These are phyloP conservation scores for Naganishia albida DNA, from an alignment of 1,284 basidiomycete genomes.

Conservation along the genomic window DNA sequence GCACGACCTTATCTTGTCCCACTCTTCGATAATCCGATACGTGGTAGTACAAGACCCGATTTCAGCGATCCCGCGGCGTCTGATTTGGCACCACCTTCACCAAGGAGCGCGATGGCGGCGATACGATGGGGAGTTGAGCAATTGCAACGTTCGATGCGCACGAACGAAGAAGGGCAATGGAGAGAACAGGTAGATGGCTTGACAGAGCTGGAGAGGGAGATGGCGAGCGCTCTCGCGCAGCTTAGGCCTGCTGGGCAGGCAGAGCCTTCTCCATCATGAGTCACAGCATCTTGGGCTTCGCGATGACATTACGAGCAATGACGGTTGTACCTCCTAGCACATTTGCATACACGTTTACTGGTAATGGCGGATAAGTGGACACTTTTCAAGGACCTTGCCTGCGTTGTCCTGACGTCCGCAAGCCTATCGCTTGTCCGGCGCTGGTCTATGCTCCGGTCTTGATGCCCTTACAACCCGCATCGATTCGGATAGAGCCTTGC, in stretches of 20 bases:
- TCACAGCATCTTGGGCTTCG: neutral
- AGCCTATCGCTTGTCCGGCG: too few relatives aligned
- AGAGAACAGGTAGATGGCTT: neutral
- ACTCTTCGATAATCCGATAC: constrained; percentile 1
- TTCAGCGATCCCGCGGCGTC: neutral
- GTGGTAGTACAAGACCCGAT: neutral
- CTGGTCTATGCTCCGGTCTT: too few relatives aligned
- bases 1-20: constrained; percentile 5
- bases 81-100: neutral
- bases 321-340: neutral
- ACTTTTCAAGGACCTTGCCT: too few relatives aligned
- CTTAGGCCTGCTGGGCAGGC: neutral
- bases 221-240: constrained; percentile 1
- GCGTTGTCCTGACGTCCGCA: too few relatives aligned
- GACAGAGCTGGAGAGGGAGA: constrained; percentile 1
- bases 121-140: constrained; percentile 20
- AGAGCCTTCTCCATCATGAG: neutral
- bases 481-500: too few relatives aligned
- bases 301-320: neutral
- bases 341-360: neutral
- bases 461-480: too few relatives aligned
- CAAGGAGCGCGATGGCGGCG: constrained; percentile 11
- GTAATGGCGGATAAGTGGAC: neutral
- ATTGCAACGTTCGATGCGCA: constrained; percentile 1
- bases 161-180: neutral